Base-by-base conservation (phyloP, 192 early-diverging fungal species). In the Umbelopsis sp. region DNA sequence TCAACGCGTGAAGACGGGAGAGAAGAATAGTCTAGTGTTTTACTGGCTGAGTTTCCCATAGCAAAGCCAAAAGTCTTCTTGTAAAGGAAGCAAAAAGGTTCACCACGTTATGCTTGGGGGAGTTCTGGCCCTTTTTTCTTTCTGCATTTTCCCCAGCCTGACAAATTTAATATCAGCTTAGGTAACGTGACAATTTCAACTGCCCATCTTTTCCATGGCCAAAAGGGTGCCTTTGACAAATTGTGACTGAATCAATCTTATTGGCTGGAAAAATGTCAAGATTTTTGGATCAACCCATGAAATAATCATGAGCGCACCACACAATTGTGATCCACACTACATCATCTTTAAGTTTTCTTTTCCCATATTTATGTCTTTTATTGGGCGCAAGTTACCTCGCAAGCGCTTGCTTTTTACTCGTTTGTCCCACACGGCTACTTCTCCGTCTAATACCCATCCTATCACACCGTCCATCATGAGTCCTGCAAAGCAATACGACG, bases 11-110 rank as follows among this genome's bases (percentile, higher is more conserved):
- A 49, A 12, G 51, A 49, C 23, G 48, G 22, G 49, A 69, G 45
- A 10, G 16, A 49, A 12, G 67, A 69, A 8, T 69, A 69, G n/a
- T 52, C 49, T n/a, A 48, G 21, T 12, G 20, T 41, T 27, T 69
- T 69, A 49, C 67, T 69, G 23, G 48, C 21, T 7, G 67, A 44
- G 46, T 69, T 69, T 18, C 67, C 67, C 67, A 69, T 69, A 30
- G 27, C 49, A 21, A 13, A 64, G 6, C n/a, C 41, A 8, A 69
- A 41, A 67, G 27, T 46, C 11, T 27, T 22, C 27, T 25, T 25
- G 27, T 61, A 16, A 25, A 37, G 30, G 4, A 27, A 30, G 55
- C 55, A 27, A 61, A 52, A 52, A 21, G 22, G 22, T 52, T 52
- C 25, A 12, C 51, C 51, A 25, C 25, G 51, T 61, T 61, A 35